Conservation (phyloP, 495 filamentous ascomycete genomes). For the Sporormia fimetaria region DNA sequence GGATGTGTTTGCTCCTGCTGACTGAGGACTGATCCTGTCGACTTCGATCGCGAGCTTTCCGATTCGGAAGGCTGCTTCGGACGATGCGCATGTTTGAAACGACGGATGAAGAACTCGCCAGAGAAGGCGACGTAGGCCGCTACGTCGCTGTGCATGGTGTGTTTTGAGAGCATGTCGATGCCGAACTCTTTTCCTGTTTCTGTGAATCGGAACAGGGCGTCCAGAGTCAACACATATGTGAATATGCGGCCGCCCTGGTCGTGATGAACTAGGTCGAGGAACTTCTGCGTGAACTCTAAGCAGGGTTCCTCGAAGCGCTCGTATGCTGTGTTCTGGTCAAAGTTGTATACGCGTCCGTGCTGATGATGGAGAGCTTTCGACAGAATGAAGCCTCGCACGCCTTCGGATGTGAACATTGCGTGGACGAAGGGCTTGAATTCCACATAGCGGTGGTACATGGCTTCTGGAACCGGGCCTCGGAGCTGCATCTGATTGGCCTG, state of each 20-base stretch:
- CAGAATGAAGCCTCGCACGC: conserved; percentile 64
- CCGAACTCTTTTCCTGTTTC: conserved; percentile 92
- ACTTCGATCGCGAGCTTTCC: too few species aligned
- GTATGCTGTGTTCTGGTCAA: conserved; percentile 57
- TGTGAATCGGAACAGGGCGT: conserved; percentile 76
- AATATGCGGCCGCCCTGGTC: conserved; percentile 77
- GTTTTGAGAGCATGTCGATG: conserved; percentile 82
- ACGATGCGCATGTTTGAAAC: conserved; percentile 37
- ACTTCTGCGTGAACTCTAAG: conserved; percentile 58
- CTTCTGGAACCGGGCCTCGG: conserved; percentile 62
- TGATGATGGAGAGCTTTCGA: conserved; percentile 83
- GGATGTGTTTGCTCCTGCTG: conserved; percentile 24
- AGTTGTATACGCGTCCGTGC: conserved; percentile 80
- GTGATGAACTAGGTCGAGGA: conserved; percentile 76
- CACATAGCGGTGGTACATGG: conserved; percentile 80
- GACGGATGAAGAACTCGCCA: conserved; percentile 85
- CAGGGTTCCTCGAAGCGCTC: conserved; percentile 45
- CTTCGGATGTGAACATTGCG: conserved; percentile 69
- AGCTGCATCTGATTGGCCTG: conserved; percentile 90
- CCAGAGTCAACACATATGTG: conserved; percentile 84
- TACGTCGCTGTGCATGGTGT: conserved; percentile 90
- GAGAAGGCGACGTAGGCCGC: conserved; percentile 80
- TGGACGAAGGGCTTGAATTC: conserved; percentile 87
- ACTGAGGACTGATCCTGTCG: too few species aligned
- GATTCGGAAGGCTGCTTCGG: too few species aligned